Percentiles rank a stretch among this genome's conserved stretches.
These are phyloP conservation scores for Alternaria sp. DNA, from an alignment of 2,329 filamentous ascomycete genomes.

Conservation along the genomic window DNA sequence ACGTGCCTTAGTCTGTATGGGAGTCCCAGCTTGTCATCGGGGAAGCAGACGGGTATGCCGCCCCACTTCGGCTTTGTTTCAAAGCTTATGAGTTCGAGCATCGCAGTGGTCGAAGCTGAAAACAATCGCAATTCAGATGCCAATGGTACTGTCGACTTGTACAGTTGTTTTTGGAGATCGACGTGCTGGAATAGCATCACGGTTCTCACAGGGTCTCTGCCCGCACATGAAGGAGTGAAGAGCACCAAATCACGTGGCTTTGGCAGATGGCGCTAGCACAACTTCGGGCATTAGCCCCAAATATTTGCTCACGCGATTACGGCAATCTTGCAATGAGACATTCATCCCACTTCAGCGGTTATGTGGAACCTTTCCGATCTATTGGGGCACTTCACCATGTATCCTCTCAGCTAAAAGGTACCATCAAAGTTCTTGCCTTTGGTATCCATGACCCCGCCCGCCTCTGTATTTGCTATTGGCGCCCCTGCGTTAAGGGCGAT, in stretches of 20 bases:
- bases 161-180: constrained; percentile 7
- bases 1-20: constrained; percentile 27
- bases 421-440: constrained; percentile 7
- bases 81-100: constrained; percentile 10
- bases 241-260: constrained; percentile 8
- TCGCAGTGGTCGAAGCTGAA: constrained; percentile 14
- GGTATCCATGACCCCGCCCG: constrained; percentile 17
- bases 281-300: not conserved
- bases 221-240: not conserved
- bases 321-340: constrained; percentile 9
- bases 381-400: not conserved
- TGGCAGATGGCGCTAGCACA: not conserved
- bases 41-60: constrained; percentile 13
- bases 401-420: constrained; percentile 6
- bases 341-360: constrained; percentile 20
- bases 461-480: constrained; percentile 19
- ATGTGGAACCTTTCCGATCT: constrained; percentile 4
- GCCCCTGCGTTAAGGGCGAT: constrained; percentile 25
- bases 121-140: not conserved
- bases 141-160: constrained; percentile 2
- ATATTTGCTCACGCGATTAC: constrained; percentile 14
- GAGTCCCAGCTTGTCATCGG: constrained; percentile 32
- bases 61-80: constrained; percentile 13
- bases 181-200: not conserved
- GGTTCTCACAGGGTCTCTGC: constrained; percentile 6